phyloP scores from a whole-genome alignment of 2,329 filamentous ascomycete genomes.

The Aspergillus arachidicola region DNA sequence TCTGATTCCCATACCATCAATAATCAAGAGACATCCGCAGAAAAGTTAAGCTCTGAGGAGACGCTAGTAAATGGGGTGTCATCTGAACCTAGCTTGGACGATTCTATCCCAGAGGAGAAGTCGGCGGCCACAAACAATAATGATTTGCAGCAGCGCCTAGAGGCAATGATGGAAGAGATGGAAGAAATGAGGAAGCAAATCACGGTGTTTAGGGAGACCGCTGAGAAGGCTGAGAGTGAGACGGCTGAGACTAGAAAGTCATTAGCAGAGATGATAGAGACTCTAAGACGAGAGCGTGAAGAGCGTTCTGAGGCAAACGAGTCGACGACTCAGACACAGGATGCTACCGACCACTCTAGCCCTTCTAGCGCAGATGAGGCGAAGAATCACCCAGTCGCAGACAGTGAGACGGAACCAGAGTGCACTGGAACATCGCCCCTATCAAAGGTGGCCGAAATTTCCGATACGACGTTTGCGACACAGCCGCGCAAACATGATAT shows the following conservation, averaged over 20 bases:
- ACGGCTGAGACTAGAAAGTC: constrained; percentile 71
- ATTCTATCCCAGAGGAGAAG: constrained; percentile 37
- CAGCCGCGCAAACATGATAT: constrained; percentile 37
- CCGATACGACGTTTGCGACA: constrained; percentile 47
- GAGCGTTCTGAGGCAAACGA: constrained; percentile 52
- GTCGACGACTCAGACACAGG: constrained; percentile 11
- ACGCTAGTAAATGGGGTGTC: constrained; percentile 11
- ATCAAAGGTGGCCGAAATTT: constrained; percentile 41
- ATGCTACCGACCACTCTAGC: constrained; percentile 15
- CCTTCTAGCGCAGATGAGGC: constrained; percentile 14
- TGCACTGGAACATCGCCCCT: constrained; percentile 55
- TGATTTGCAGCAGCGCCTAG: constrained; percentile 70
- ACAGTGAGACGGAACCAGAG: constrained; percentile 30
- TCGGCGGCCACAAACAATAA: constrained; percentile 37
- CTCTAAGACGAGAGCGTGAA: constrained; percentile 70
- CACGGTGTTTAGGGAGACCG: constrained; percentile 73
- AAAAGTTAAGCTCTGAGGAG: constrained; percentile 15
- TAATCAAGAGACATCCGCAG: not conserved
- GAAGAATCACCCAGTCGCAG: constrained; percentile 13
- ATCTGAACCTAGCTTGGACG: constrained; percentile 16
- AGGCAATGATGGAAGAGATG: constrained; percentile 78
- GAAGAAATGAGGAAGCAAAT: constrained; percentile 78
- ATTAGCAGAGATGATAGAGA: constrained; percentile 83
- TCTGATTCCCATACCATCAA: constrained; percentile 10
- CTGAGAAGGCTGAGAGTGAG: constrained; percentile 79